Evolutionary conservation across 2,329 filamentous ascomycete species (phyloP), one percentile per base, ranked within the genome.

Genomic region (Myriosclerotinia curreyana): DNA sequence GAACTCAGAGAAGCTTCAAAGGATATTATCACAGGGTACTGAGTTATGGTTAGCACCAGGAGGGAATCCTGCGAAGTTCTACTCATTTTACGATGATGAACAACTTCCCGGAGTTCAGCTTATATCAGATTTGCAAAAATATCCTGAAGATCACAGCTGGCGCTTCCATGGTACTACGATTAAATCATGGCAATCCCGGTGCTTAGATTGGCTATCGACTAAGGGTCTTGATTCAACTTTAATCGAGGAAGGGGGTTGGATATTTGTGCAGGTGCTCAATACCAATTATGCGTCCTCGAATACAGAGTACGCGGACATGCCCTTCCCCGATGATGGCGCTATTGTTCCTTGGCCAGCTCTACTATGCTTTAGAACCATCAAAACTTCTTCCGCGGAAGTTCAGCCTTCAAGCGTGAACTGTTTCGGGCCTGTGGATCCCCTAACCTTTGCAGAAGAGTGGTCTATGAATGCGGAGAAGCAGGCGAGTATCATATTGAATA

Each of bases 401-500:
- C 54, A 67, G 28, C 34, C 53, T 12, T 46, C 36, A 25, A 64
- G 52, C 14, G 51, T 55, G 20, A 50, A 46, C 22, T 44, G 50
- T 36, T 50, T 59, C 22, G 46, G 49, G 53, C 62, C n/a, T 51
- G 67, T 66, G 22, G 75, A 77, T 71, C 75, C 75, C 38, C 66
- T 78, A n/a, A 64, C 67, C 5, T 75, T 76, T 66, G 75, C 74
- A 17, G 73, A 78, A 68, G 69, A 73, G 15, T 77, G 76, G 76
- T 76, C 74, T 62, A 64, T 62, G 44, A 68, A 66, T 22, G 72
- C 69, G 54, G 69, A 73, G n/a, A 72, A 73, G 20, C 71, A 76
- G 66, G 82, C 83, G 52, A 80, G 80, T 58, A 75, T 77, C 9
- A 67, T 82, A 1, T 70, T 74, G 0, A 81, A 78, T 66, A 81